Evolutionary conservation across 2,329 filamentous ascomycete genomes (phyloP).

Genomic region (Colletotrichum sp.): DNA sequence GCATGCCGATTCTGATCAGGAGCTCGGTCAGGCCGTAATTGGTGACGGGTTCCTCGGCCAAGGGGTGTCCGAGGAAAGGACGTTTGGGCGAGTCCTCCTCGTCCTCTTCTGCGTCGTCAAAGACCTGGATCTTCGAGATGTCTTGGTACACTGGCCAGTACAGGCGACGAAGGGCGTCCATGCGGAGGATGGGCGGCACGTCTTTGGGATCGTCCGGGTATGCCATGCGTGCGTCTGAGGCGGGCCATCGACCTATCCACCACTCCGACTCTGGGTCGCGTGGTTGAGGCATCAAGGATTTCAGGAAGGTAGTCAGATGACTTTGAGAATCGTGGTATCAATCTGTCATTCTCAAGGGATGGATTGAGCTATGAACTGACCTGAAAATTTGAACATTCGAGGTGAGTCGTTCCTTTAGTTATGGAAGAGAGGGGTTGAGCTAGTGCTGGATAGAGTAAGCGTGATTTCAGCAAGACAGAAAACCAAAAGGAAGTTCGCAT

Average conservation of each 20-base stretch:
- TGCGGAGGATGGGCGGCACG: background rate
- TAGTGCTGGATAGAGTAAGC: too few species aligned
- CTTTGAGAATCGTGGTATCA: background rate
- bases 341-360: accelerated
- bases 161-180: accelerated
- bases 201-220: background rate
- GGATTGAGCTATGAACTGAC: accelerated
- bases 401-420: too few species aligned
- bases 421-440: too few species aligned
- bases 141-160: background rate
- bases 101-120: background rate
- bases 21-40: background rate
- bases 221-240: background rate
- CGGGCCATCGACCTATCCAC: background rate
- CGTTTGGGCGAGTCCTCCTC: background rate
- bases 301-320: accelerated
- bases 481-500: accelerated
- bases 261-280: too few species aligned
- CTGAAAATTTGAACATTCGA: too few species aligned
- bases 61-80: background rate
- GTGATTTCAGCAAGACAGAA: too few species aligned
- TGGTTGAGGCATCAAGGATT: background rate
- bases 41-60: background rate
- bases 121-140: background rate
- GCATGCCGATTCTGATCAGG: background rate